phyloP scores from a whole-genome alignment of 306 rosid genomes.

The Cucumis melo region DNA sequence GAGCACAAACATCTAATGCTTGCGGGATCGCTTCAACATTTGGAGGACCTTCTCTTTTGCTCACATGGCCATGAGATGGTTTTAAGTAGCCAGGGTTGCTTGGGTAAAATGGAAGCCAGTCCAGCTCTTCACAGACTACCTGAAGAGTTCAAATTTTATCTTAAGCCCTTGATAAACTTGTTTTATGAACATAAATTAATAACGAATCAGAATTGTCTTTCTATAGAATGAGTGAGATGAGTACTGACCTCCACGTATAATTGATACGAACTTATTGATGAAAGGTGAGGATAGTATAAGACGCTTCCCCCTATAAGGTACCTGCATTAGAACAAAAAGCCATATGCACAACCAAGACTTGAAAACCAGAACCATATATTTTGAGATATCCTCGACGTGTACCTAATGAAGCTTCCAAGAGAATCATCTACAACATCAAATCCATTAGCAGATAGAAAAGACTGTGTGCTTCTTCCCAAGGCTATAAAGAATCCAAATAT shows the following conservation, averaged over 20 bases:
- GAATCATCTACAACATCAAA: conserved; percentile 53
- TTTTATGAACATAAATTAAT: not conserved
- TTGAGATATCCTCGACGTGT: conserved; percentile 8
- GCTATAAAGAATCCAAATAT: conserved; percentile 97
- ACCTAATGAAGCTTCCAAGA: conserved; percentile 80
- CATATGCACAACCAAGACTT: conserved; percentile 13
- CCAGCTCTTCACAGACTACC: conserved; percentile 99
- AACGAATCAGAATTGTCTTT: conserved; percentile 11
- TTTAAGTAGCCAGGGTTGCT: conserved; percentile 37
- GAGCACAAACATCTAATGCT: conserved; percentile 71
- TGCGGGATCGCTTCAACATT: conserved; percentile 63
- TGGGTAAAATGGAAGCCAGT: conserved; percentile 94
- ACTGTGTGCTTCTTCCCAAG: conserved; percentile 71
- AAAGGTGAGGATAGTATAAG: conserved; percentile 87
- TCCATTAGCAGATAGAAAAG: conserved; percentile 71
- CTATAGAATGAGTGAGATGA: not conserved
- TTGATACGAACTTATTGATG: conserved; percentile 94
- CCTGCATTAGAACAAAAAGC: conserved; percentile 32
- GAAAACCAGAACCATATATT: conserved; percentile 13
- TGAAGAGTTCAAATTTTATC: conserved; percentile 22
- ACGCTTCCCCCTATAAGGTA: conserved; percentile 92
- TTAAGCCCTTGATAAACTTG: conserved; percentile 10
- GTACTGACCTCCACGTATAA: conserved; percentile 87
- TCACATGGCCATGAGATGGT: conserved; percentile 47
- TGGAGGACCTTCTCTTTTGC: conserved; percentile 64